phyloP scores from a whole-genome alignment of 352 stramenopile genomes.

The Globisporangium carolinianum region DNA sequence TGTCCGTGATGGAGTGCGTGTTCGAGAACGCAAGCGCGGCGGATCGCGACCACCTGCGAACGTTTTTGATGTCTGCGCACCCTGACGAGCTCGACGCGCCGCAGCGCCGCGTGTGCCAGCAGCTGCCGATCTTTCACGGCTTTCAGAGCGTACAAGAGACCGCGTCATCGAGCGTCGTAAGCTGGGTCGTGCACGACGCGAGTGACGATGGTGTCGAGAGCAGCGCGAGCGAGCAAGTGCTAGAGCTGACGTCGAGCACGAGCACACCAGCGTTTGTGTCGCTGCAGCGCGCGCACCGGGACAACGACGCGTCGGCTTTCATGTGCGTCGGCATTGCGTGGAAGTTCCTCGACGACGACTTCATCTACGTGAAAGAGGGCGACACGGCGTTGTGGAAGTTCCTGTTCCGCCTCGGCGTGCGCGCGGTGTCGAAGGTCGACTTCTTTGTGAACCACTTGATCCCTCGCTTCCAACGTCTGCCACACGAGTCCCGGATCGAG shows the following conservation, averaged over 20 bases:
- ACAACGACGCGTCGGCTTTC: constrained; percentile 13
- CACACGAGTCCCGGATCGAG: constrained; percentile 21
- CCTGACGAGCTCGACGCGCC: constrained; percentile 25
- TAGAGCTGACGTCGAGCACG: constrained; percentile 7
- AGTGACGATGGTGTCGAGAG: constrained; percentile 7
- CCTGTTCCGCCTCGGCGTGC: constrained; percentile 24
- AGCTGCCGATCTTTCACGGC: constrained; percentile 49
- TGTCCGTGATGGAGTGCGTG: constrained; percentile 5
- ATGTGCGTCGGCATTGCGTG: constrained; percentile 35
- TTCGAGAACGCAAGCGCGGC: constrained; percentile 16
- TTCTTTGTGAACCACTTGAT: constrained; percentile 48
- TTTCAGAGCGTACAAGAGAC: constrained; percentile 13
- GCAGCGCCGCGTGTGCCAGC: constrained; percentile 27
- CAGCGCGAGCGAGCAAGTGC: not conserved
- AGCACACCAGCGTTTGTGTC: constrained; percentile 25
- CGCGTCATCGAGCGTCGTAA: constrained; percentile 13
- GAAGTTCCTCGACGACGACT: constrained; percentile 42
- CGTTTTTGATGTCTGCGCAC: constrained; percentile 36
- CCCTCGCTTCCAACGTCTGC: constrained; percentile 32
- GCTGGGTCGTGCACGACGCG: not conserved
- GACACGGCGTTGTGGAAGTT: constrained; percentile 25
- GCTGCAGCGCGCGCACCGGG: constrained; percentile 14
- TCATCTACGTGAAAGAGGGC: constrained; percentile 39
- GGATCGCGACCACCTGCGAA: constrained; percentile 34
- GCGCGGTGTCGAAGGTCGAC: constrained; percentile 32